A percentile compares a stretch with the other conserved stretches of the same genome.
These are phyloP conservation scores for Excoecaria cochinchinensis DNA, from an alignment of 345 rosid species.

Conservation along the genomic window DNA sequence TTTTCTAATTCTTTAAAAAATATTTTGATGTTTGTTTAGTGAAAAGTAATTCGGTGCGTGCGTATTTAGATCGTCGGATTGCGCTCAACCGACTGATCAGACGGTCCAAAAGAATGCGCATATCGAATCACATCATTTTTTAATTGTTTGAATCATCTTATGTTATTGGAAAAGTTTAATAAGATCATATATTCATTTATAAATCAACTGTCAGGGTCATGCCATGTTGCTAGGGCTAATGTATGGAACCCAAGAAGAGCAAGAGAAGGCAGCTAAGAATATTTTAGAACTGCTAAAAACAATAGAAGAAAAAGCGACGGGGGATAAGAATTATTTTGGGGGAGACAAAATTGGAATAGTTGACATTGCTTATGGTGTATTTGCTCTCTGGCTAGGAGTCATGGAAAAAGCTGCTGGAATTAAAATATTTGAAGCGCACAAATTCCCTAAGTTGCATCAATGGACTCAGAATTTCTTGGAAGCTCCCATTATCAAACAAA, in stretches of 20 bases:
- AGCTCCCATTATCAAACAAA: neutral
- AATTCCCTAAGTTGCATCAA: conserved; percentile 10
- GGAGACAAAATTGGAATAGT: conserved; percentile 3
- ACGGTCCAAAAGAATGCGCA: too few species aligned
- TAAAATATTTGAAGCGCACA: conserved; percentile 8
- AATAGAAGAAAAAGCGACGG: conserved; percentile 6
- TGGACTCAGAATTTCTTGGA: conserved; percentile 8
- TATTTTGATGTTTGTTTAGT: too few species aligned
- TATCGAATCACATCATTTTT: too few species aligned
- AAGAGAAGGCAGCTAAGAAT: conserved; percentile 13
- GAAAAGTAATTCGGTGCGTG: too few species aligned
- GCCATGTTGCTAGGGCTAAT: neutral
- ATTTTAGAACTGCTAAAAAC: conserved; percentile 5
- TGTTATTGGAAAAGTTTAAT: too few species aligned
- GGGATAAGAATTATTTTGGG: conserved; percentile 11
- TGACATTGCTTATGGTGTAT: conserved; percentile 11
- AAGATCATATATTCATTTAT: too few species aligned
- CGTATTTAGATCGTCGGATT: too few species aligned
- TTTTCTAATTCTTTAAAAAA: too few species aligned
- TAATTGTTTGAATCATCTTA: too few species aligned
- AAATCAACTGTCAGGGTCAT: neutral
- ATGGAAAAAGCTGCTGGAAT: conserved; percentile 11
- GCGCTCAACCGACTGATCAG: too few species aligned
- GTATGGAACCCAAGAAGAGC: neutral
- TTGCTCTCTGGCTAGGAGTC: conserved; percentile 10